Conservation (phyloP, 164 flowering plant genomes). For the Macadamia integrifolia region DNA sequence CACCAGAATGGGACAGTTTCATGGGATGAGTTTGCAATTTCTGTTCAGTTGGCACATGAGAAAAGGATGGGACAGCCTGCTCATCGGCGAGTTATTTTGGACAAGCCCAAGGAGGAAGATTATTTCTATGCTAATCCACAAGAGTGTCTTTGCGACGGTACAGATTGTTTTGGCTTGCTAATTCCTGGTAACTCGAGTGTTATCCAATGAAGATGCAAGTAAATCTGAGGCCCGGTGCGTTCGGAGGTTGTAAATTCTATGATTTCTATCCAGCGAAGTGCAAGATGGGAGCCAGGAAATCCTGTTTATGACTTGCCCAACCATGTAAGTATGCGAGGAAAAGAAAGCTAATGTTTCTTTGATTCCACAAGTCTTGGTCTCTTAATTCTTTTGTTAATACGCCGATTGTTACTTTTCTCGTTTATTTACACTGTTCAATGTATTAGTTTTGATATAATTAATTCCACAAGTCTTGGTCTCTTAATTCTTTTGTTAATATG, state of each 20-base stretch:
- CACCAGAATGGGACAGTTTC: constrained; percentile 65
- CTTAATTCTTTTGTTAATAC: constrained; percentile 7
- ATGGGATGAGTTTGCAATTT: constrained; percentile 59
- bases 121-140: constrained; percentile 94
- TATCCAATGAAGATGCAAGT: not conserved
- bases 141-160: constrained; percentile 70
- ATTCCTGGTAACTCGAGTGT: constrained; percentile 18
- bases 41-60: constrained; percentile 52
- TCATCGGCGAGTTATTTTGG: constrained; percentile 45
- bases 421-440: not conserved
- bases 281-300: not conserved
- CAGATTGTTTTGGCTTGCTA: constrained; percentile 31
- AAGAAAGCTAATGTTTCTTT: not conserved
- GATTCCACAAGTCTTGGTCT: not conserved
- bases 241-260: not conserved
- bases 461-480: not conserved
- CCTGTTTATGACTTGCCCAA: no score
- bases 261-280: not conserved
- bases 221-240: not conserved
- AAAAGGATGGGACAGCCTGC: constrained; percentile 62
- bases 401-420: not conserved
- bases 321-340: not conserved
- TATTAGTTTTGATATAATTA: not conserved
- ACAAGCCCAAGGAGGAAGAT: constrained; percentile 98
- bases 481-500: constrained; percentile 2